Conservation (phyloP, 768 basidiomycete genomes). For the Hygrophoropsis aurantiaca region DNA sequence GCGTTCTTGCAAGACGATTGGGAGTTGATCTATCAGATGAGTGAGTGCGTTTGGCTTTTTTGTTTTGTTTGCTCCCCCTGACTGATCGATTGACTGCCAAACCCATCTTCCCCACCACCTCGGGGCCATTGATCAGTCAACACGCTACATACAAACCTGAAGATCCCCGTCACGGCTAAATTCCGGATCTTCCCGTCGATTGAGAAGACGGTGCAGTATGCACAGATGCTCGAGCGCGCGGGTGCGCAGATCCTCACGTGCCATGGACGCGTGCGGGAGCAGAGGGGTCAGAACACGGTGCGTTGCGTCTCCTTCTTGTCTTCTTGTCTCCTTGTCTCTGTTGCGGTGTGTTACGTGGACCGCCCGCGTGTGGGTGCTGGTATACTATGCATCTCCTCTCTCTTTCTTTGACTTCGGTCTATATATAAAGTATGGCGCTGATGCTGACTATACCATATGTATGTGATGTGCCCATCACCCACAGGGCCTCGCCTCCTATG, state of each 20-base stretch:
- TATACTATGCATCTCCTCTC: too few species aligned
- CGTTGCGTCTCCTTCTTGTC: constrained; percentile 16
- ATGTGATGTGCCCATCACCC: too few species aligned
- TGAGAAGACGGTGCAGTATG: constrained; percentile 90
- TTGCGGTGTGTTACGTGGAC: too few species aligned
- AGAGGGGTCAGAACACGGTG: constrained; percentile 82
- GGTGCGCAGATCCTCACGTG: constrained; percentile 95
- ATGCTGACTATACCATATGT: constrained; percentile 3
- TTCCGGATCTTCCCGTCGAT: constrained; percentile 87
- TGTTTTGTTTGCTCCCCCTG: not conserved
- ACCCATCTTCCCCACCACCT: not conserved
- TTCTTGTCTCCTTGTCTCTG: not conserved
- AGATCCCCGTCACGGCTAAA: constrained; percentile 94
- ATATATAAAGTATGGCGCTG: too few species aligned
- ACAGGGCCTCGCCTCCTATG: constrained; percentile 89
- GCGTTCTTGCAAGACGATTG: constrained; percentile 94
- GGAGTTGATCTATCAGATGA: constrained; percentile 80
- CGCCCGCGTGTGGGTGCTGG: too few species aligned
- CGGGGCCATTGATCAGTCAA: constrained; percentile 82
- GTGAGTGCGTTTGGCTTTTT: constrained; percentile 41
- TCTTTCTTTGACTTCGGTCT: constrained; percentile 1
- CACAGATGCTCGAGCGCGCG: constrained; percentile 91
- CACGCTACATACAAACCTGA: constrained; percentile 78
- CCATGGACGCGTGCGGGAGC: constrained; percentile 89
- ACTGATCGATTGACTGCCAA: not conserved